Evolutionary conservation across 306 rosid species (phyloP).

Genomic region (Medicago arabica): DNA sequence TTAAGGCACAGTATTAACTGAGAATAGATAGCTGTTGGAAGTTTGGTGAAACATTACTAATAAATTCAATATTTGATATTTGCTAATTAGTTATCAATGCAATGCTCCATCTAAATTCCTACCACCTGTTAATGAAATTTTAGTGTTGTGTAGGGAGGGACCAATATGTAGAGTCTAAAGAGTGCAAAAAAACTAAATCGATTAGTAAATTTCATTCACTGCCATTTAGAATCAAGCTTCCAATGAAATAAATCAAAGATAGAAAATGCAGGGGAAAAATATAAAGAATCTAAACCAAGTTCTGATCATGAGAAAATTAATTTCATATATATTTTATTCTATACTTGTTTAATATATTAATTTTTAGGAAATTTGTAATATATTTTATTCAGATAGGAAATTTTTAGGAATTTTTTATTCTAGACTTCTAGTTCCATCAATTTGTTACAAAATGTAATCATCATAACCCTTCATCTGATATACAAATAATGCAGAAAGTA

Average conservation of each 20-base stretch:
- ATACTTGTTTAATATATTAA: neutral
- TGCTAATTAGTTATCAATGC: neutral
- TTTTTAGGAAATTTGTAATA: neutral
- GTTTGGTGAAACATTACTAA: neutral
- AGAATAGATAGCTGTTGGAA: neutral
- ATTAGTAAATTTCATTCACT: neutral
- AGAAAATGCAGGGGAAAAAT: neutral
- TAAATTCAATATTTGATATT: neutral
- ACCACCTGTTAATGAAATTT: neutral
- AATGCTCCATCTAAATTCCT: neutral
- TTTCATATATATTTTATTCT: neutral
- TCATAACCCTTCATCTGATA: neutral
- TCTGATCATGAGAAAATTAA: slow-evolving; percentile 9
- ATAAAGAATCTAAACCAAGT: neutral
- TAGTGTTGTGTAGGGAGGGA: neutral
- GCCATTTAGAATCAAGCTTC: neutral
- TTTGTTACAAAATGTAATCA: neutral
- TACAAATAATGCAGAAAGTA: slow-evolving; percentile 54
- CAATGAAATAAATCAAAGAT: neutral
- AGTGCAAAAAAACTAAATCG: too few relatives aligned
- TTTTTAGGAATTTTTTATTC: neutral
- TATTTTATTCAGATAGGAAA: too few relatives aligned
- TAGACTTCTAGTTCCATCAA: neutral
- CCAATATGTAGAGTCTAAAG: neutral
- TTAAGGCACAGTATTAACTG: neutral